Percentiles rank a stretch among this genome's conserved stretches.
Evolutionary conservation across 768 basidiomycete species (phyloP).

Genomic region (Mycena haematopus): DNA sequence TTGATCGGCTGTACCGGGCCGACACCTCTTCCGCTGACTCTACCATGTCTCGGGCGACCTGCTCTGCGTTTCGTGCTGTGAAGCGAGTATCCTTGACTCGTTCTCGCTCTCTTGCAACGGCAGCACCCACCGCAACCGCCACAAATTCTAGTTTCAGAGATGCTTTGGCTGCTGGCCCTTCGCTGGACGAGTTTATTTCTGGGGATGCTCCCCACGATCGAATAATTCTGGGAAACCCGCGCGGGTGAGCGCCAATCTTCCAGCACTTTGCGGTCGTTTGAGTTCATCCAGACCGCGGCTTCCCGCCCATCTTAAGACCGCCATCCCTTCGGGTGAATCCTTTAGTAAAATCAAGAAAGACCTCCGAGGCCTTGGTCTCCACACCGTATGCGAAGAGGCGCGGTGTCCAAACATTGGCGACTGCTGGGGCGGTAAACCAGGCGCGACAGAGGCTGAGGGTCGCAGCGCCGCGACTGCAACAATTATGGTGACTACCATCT

Average conservation of each 20-base stretch:
- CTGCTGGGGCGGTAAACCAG: slow-evolving; percentile 92
- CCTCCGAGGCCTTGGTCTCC: slow-evolving; percentile 86
- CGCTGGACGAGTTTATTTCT: slow-evolving; percentile 83
- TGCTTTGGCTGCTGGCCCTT: slow-evolving; percentile 68
- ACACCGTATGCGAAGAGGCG: slow-evolving; percentile 99
- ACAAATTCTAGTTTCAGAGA: slow-evolving; percentile 55
- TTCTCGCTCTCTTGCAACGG: slow-evolving; percentile 54
- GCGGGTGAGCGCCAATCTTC: slow-evolving; percentile 51
- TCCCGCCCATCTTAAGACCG: slow-evolving; percentile 88
- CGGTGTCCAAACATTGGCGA: slow-evolving; percentile 99
- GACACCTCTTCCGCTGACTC: background rate
- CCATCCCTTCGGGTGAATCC: slow-evolving; percentile 87
- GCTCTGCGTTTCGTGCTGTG: slow-evolving; percentile 22
- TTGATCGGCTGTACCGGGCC: slow-evolving; percentile 7
- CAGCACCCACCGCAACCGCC: slow-evolving; percentile 42
- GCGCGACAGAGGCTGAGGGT: slow-evolving; percentile 68
- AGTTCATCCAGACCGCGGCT: slow-evolving; percentile 70
- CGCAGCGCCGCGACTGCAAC: slow-evolving; percentile 93
- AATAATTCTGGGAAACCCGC: slow-evolving; percentile 75
- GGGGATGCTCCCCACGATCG: slow-evolving; percentile 56
- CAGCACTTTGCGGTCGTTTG: slow-evolving; percentile 2
- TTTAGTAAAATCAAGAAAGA: slow-evolving; percentile 96
- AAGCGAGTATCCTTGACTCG: slow-evolving; percentile 32
- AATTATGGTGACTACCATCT: slow-evolving; percentile 84
- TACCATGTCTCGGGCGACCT: slow-evolving; percentile 19